These are phyloP conservation scores for Tylopilus subfusipes DNA, from an alignment of 768 basidiomycete species.

Conservation along the genomic window DNA sequence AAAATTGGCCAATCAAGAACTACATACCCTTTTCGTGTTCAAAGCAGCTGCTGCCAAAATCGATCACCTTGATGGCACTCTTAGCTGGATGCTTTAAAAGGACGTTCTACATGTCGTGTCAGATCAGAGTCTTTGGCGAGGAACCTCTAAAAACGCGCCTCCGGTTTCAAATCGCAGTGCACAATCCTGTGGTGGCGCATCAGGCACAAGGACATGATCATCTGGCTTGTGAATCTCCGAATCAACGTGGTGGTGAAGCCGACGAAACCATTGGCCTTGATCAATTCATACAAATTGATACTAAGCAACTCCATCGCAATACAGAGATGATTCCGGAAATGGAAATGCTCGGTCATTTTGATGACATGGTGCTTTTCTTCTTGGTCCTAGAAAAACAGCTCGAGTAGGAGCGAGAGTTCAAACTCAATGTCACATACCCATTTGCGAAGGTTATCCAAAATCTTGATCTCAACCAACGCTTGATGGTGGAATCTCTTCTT, in stretches of 20 bases:
- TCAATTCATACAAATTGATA: constrained; percentile 97
- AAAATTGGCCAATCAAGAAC: neutral
- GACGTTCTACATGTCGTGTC: constrained; percentile 65
- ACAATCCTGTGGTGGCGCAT: constrained; percentile 98
- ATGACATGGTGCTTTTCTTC: constrained; percentile 98
- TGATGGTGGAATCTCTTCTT: constrained; percentile 99
- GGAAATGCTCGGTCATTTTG: constrained; percentile 98
- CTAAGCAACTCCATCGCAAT: constrained; percentile 98
- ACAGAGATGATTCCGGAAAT: constrained; percentile 95
- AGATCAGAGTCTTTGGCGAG: neutral
- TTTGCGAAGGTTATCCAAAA: constrained; percentile 92
- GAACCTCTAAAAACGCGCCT: constrained; percentile 51
- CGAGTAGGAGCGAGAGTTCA: neutral
- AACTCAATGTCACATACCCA: constrained; percentile 63
- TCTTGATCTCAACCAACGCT: constrained; percentile 98
- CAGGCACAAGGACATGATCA: constrained; percentile 85
- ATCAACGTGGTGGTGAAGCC: constrained; percentile 97
- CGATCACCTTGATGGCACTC: constrained; percentile 96
- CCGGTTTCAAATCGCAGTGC: constrained; percentile 98
- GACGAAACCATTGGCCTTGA: constrained; percentile 97
- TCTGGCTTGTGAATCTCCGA: constrained; percentile 93
- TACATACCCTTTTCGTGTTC: constrained; percentile 95
- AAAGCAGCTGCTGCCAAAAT: constrained; percentile 97
- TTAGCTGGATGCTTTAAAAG: constrained; percentile 91
- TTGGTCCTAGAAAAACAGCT: constrained; percentile 63